Base-by-base conservation (phyloP, 805 yeast genomes). In the Yamadazyma kitorensis region DNA sequence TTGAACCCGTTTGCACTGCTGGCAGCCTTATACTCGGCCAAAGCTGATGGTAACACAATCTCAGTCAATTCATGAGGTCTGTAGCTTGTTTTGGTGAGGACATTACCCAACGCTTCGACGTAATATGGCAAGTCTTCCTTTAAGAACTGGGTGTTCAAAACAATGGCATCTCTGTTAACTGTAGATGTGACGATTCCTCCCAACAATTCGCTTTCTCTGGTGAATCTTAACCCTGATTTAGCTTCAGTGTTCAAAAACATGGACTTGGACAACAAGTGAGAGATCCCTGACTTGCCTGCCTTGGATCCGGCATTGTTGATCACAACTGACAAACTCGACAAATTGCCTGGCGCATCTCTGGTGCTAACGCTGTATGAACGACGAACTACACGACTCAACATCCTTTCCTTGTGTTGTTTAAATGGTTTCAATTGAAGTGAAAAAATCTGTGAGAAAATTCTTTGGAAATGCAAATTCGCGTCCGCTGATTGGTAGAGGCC, bases 131-230 rank as follows among this genome's bases (percentile, higher is more conserved):
- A 77, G 59, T 82, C 85, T 65, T 84, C 86, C 59, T 81, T 80
- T 64, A 91, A 75, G 71, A 93, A 93, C 50, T 76, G 73, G 40
- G 98, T 82, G 48, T 77, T 74, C 55, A 91, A 76, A 43, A 85
- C 77, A 45, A 93, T 76, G 52, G 82, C 72, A 59, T 93, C 98
- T 72, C 96, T 83, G 61, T 85, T 79, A 50, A 87, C 81, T 37
- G 57, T 52, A 28, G 95, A 70, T 31, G 74, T 56, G 62, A 87
- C 76, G 41, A 64, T 65, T 58, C 96, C 98, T 49, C 98, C 98
- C 47, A 91, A 73, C 47, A 93, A 77, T 70, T 91, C 98, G 33
- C 89, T 70, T 70, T 93, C 98, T 68, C 98, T 85, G 56, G 88
- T 84, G 55, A 89, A 73, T 71, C 98, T 85, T 59, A 93, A 74